Conservation (phyloP, 129 eudicot species). For the Rutidosis leptorrhynchoides region DNA sequence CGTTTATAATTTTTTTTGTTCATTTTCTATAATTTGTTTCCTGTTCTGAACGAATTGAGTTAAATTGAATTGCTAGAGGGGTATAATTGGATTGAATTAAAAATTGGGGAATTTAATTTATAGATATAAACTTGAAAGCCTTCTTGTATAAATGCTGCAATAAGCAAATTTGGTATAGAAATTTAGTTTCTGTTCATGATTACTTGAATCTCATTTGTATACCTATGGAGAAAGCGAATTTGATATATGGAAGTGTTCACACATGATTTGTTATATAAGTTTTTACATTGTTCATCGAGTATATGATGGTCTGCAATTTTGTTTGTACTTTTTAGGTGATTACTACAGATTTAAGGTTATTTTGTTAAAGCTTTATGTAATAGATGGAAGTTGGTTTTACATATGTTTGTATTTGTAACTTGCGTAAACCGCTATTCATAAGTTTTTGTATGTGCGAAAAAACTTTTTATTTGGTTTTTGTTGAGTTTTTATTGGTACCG, state of each 20-base stretch:
- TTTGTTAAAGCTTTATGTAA: constrained; percentile 2
- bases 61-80: neutral
- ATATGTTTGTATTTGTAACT: neutral
- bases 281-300: neutral
- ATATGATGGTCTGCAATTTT: neutral
- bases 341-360: neutral
- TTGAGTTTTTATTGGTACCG: neutral
- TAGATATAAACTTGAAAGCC: neutral
- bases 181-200: constrained; percentile 6
- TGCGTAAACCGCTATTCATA: neutral
- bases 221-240: neutral
- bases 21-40: neutral
- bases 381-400: neutral
- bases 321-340: neutral
- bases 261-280: neutral
- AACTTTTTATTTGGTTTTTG: neutral
- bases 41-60: constrained; percentile 13
- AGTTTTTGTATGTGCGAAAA: neutral
- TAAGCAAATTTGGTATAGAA: neutral
- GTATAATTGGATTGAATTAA: neutral
- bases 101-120: neutral
- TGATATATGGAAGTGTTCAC: constrained; percentile 3
- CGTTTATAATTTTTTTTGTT: too few relatives aligned
- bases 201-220: neutral
- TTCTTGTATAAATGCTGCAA: neutral